Base-by-base conservation (phyloP, 805 yeast species). In the Myxozyma geophila region DNA sequence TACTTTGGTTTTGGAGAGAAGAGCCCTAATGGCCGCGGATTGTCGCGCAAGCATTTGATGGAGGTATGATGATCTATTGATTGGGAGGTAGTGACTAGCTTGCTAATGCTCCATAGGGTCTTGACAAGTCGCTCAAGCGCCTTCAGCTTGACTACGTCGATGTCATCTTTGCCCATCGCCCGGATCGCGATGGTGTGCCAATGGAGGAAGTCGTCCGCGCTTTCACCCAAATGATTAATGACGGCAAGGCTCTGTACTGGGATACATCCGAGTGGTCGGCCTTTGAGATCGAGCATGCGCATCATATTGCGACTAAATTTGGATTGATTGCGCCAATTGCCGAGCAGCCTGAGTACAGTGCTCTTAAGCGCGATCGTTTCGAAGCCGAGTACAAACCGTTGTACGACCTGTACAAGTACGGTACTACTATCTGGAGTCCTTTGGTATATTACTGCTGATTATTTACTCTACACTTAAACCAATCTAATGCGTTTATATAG, bases 131-230 rank as follows among this genome's bases (percentile, higher is more conserved):
- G 15, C 64, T 74, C 48, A 62, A 67, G 62, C 72, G 76, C 40
- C 70, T 74, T 41, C 75, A 74, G 67, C 70, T 58, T 28, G 75
- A 72, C 36, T 74, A 74, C 58, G 76, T 74, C 46, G 76, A 74
- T 53, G 60, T 74, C 43, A 72, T 74, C 46, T 73, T 72, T 65
- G 76, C 76, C 17, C 76, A 74, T 60, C 72, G 76, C 28, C 75
- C 75, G 13, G 76, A 74, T 53, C 60, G 65, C 36, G 64, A 58
- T 3, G 62, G 62, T 36, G 58, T 59, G 19, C 62, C 62, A 2
- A 73, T 73, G 68, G 76, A 73, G 63, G 76, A 73, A 64, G 70
- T 74, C 33, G 76, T 74, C 17, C 73, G 76, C 17, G 75, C 69
- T 12, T 74, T 74, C 67, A 74, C 73, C 40, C 73, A 74, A 63